These are phyloP conservation scores for Aspergillus latus DNA, from an alignment of 2,329 filamentous ascomycete species.

Conservation along the genomic window DNA sequence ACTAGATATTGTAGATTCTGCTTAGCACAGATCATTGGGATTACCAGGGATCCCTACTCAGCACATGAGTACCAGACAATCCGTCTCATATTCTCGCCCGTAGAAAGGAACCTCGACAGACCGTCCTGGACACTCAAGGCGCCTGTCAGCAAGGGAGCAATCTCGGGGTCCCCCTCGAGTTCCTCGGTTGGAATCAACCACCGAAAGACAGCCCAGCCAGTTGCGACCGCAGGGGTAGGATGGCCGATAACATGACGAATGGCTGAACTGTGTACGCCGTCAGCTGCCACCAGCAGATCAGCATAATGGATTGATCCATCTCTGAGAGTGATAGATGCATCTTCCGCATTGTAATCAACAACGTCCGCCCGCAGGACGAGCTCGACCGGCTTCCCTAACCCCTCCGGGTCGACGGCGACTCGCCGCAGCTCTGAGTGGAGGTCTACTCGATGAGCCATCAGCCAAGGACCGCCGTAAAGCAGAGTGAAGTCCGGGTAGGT, in stretches of 20 bases:
- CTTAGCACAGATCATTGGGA: neutral
- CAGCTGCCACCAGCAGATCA: conserved; percentile 35
- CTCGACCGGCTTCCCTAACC: conserved; percentile 11
- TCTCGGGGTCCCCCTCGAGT: conserved; percentile 32
- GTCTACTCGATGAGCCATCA: conserved; percentile 21
- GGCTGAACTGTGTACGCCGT: conserved; percentile 29
- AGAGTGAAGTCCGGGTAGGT: neutral
- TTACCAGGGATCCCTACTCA: conserved; percentile 18
- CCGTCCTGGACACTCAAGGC: neutral
- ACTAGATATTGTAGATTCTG: conserved; percentile 10
- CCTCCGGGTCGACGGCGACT: conserved; percentile 9
- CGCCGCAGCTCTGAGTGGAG: conserved; percentile 21
- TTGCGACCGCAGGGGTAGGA: conserved; percentile 2
- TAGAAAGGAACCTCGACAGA: conserved; percentile 31
- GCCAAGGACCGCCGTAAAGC: conserved; percentile 7
- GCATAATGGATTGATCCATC: conserved; percentile 24
- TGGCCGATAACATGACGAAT: conserved; percentile 15
- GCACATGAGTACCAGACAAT: conserved; percentile 34
- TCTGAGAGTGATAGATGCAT: conserved; percentile 12
- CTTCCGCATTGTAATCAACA: conserved; percentile 21
- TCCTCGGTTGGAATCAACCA: conserved; percentile 25
- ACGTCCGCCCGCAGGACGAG: conserved; percentile 25
- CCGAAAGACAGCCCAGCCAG: conserved; percentile 28
- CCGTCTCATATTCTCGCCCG: conserved; percentile 17
- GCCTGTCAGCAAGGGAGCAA: neutral